A percentile compares a stretch with the other conserved stretches of the same genome.
These are phyloP conservation scores for Xylariales sp. DNA, from an alignment of 2,329 filamentous ascomycete species.

Conservation along the genomic window DNA sequence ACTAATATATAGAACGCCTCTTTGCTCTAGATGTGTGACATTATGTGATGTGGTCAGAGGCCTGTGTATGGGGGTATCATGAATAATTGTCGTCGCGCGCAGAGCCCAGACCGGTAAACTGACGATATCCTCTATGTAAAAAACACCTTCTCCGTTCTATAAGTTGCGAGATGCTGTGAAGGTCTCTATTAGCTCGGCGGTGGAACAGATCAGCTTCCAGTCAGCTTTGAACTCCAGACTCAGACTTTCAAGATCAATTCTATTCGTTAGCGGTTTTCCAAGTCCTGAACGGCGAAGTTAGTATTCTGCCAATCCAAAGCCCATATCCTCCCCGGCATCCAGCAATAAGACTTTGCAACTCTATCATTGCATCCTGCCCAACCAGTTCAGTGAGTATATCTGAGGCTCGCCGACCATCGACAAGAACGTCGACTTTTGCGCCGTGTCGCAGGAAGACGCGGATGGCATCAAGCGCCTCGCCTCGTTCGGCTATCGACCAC, in stretches of 20 bases:
- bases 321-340: not conserved
- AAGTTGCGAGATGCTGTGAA: too few species aligned
- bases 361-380: not conserved
- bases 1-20: too few species aligned
- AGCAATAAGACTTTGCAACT: not conserved
- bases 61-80: too few species aligned
- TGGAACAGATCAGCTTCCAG: not conserved
- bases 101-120: too few species aligned
- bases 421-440: not conserved
- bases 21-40: too few species aligned
- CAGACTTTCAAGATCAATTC: too few species aligned
- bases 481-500: not conserved
- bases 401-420: not conserved
- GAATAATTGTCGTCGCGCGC: too few species aligned
- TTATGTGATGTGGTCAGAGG: too few species aligned
- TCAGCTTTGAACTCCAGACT: not conserved
- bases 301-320: not conserved
- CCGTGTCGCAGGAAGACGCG: constrained; percentile 8
- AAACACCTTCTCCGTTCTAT: too few species aligned
- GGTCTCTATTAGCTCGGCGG: too few species aligned
- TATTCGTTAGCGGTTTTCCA: not conserved
- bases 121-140: too few species aligned
- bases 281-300: not conserved
- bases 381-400: not conserved
- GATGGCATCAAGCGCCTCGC: not conserved